These are phyloP conservation scores for Cucurbita pepo DNA, from an alignment of 306 rosid genomes.

Conservation along the genomic window DNA sequence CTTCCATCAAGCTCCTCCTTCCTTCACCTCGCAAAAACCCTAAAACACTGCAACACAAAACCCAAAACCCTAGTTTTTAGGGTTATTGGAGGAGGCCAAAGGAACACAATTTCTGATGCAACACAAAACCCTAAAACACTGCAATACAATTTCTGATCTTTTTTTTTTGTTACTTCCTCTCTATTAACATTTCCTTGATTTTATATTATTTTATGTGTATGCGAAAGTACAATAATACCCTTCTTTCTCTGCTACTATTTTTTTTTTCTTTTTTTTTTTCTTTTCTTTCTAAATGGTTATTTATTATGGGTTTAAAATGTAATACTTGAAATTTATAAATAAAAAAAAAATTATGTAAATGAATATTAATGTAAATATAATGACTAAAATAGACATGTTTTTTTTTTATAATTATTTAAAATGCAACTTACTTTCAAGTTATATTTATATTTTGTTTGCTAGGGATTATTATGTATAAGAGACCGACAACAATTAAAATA, in stretches of 20 bases:
- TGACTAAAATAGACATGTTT: too few species aligned
- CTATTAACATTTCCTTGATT: background rate
- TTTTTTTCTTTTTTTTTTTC: background rate
- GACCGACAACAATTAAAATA: too few species aligned
- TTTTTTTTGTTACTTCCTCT: background rate
- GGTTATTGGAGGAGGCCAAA: background rate
- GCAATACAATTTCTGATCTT: background rate
- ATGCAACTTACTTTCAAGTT: too few species aligned
- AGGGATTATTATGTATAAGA: too few species aligned
- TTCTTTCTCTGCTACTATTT: background rate
- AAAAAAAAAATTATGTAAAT: too few species aligned
- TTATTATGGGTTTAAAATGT: background rate
- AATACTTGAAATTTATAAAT: too few species aligned
- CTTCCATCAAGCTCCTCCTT: conserved; percentile 20
- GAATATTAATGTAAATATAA: too few species aligned
- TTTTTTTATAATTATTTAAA: too few species aligned
- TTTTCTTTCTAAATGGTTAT: background rate
- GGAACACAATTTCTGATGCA: background rate
- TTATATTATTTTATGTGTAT: background rate
- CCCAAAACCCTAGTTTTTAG: conserved; percentile 1
- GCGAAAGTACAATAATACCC: background rate
- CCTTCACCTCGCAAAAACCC: conserved; percentile 14
- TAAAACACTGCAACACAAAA: background rate
- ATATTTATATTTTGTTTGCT: too few species aligned
- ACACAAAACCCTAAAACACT: background rate